Percentiles rank a stretch among this genome's conserved stretches.
Evolutionary conservation across 345 rosid genomes (phyloP).

Genomic region (Brassica juncea): DNA sequence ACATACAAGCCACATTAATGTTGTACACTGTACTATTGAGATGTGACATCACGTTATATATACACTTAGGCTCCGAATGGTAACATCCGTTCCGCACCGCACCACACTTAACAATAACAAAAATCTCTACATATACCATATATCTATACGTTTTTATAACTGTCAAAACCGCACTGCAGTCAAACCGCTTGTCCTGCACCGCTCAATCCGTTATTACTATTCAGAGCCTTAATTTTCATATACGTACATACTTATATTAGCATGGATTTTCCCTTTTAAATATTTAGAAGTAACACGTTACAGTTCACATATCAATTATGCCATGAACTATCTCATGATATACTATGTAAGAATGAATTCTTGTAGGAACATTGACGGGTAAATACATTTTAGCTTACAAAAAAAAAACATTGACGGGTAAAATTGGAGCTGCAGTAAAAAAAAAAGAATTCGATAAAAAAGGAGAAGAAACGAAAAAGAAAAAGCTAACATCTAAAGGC

Average conservation of each 20-base stretch:
- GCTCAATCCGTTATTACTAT: too few species aligned
- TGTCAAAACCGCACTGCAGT: too few species aligned
- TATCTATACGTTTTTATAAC: too few species aligned
- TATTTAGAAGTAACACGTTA: slow-evolving; percentile 8
- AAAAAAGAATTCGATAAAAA: neutral
- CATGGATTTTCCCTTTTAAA: neutral
- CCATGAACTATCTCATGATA: neutral
- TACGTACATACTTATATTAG: neutral
- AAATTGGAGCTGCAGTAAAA: neutral
- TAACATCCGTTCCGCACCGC: too few species aligned
- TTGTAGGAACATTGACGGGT: too few species aligned
- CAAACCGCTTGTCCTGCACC: too few species aligned
- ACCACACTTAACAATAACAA: too few species aligned
- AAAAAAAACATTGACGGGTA: neutral
- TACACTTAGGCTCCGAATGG: too few species aligned
- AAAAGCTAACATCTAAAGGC: neutral
- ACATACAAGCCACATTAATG: neutral
- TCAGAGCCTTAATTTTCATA: neutral
- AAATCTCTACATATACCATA: too few species aligned
- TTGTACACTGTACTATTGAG: neutral
- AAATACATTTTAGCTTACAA: too few species aligned
- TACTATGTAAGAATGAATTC: neutral
- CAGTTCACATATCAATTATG: neutral
- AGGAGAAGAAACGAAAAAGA: neutral
- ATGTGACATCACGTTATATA: neutral